Evolutionary conservation across 139 green algal species (phyloP).

Genomic region (Astrephomene gubernaculifera): DNA sequence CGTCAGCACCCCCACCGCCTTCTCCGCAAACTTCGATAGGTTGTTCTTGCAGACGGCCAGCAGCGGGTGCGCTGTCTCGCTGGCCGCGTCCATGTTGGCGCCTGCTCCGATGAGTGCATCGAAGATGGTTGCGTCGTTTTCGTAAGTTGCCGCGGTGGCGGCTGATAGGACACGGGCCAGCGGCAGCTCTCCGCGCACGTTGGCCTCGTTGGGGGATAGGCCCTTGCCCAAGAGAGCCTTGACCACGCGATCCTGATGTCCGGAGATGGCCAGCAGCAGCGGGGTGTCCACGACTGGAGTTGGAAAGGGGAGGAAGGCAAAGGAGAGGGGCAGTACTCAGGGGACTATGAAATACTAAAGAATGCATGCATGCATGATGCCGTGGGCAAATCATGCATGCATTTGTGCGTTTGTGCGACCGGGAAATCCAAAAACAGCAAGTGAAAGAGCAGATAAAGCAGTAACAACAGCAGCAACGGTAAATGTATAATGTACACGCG

Average conservation of each 20-base stretch:
- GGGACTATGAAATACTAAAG: too few species aligned
- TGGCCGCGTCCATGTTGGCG: neutral
- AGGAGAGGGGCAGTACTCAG: neutral
- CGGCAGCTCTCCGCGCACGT: constrained; percentile 33
- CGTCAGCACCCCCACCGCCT: constrained; percentile 25
- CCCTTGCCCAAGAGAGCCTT: neutral
- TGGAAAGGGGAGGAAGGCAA: neutral
- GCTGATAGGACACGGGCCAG: constrained; percentile 26
- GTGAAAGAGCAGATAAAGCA: too few species aligned
- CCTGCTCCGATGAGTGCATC: constrained; percentile 22
- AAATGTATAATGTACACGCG: too few species aligned
- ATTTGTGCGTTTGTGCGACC: too few species aligned
- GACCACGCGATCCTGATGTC: constrained; percentile 42
- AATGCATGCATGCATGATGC: too few species aligned
- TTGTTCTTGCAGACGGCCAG: constrained; percentile 50
- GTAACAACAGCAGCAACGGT: too few species aligned
- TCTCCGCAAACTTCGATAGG: constrained; percentile 38
- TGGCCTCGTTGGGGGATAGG: constrained; percentile 28
- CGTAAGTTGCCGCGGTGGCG: constrained; percentile 31
- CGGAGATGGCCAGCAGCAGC: constrained; percentile 37
- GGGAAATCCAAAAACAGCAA: too few species aligned
- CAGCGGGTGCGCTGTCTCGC: constrained; percentile 21
- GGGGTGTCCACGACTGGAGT: constrained; percentile 36
- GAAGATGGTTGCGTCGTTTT: constrained; percentile 36
- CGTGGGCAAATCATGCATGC: too few species aligned